Evolutionary conservation across 106 monocot species (phyloP), one percentile per base, ranked within the genome.

Genomic region (Platanthera guangdongensis): DNA sequence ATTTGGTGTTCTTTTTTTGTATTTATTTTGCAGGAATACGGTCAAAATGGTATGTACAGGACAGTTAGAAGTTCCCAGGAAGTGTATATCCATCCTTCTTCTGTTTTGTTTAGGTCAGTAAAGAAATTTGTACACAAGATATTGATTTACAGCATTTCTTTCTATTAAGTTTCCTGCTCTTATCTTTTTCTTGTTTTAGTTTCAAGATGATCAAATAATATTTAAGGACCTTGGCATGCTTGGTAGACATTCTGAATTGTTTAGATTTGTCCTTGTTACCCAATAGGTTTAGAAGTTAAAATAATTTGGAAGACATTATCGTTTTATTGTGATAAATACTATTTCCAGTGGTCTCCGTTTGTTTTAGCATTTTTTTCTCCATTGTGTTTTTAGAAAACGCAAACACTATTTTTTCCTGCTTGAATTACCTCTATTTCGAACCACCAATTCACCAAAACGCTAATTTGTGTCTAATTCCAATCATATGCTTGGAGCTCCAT

Each of bases 21-120:
- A 57, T 67, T 30, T 15, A 57, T 67, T 30, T 83, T 74, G n/a
- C 74, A 96, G 96, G 84, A 81, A 77, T 93, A 81, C 74, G 80
- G 96, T 81, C 93, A 87, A 53, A 91, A 91, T 81, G 96, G 96
- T 50, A 82, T 91, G 91, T 96, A 96, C 83, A 96, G 93, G 74
- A 96, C 91, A 47, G 60, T 96, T 52, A 89, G 93, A 75, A 79
- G 87, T 81, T 90, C 93, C 32, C 86, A 96, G 79, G 93, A 96
- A 96, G 96, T 96, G 25, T 91, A 89, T 73, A 96, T 96, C 12
- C 96, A 96, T 83, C 96, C 96, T 62, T 96, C 96, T 52, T 96
- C 93, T 59, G 89, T 96, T 25, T 89, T 96, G 52, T 93, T 91
- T 84, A 91, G 96, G 96, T 91, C 47, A 50, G 72, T 78, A 52